Evolutionary conservation across 176 grass and related monocot species (phyloP).

Genomic region (Cenchrus americanus): DNA sequence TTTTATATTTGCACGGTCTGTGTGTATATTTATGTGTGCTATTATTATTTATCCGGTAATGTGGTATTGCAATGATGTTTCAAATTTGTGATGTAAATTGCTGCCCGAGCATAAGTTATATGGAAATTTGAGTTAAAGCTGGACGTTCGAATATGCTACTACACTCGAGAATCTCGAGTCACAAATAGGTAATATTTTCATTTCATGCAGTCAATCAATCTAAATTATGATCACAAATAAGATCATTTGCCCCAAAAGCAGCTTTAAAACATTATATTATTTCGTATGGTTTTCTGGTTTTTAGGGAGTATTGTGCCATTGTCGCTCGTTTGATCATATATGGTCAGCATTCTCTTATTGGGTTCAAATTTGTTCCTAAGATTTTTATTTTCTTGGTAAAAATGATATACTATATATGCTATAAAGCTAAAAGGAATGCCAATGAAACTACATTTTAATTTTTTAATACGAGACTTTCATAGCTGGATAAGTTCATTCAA

Average conservation of each 20-base stretch:
- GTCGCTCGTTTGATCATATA: not conserved
- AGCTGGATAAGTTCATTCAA: not conserved
- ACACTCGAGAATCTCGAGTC: too few species aligned
- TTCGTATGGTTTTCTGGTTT: not conserved
- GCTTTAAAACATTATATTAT: not conserved
- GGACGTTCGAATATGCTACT: not conserved
- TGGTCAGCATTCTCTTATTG: not conserved
- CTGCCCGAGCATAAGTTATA: not conserved
- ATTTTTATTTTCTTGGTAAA: too few species aligned
- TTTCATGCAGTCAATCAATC: not conserved
- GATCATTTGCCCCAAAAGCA: not conserved
- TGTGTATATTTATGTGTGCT: not conserved
- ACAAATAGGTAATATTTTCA: not conserved
- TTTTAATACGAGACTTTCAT: not conserved
- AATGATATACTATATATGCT: not conserved
- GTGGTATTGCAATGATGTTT: not conserved
- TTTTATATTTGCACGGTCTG: not conserved
- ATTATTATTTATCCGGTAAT: not conserved
- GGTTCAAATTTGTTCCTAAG: not conserved
- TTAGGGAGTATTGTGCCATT: not conserved
- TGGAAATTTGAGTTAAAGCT: slow-evolving; percentile 1
- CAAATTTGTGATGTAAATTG: slow-evolving; percentile 12
- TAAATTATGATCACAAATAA: not conserved
- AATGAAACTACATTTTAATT: not conserved
- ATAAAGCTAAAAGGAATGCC: not conserved